phyloP scores from a whole-genome alignment of 164 flowering plant genomes.

The Cinnamomum chago region DNA sequence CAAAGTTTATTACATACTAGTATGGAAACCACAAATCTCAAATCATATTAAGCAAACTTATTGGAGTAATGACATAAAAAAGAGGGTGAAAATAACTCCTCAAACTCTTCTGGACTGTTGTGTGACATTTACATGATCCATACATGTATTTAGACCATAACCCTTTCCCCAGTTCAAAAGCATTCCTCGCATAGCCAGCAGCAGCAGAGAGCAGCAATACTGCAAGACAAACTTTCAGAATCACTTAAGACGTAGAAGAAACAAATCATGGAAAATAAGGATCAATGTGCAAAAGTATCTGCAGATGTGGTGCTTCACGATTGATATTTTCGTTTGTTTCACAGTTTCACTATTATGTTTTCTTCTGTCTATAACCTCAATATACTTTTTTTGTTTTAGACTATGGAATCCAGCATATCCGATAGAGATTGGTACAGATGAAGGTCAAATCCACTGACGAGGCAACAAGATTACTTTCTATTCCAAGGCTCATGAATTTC shows the following conservation, averaged over 20 bases:
- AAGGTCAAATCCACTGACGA: no score
- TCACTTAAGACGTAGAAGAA: neutral
- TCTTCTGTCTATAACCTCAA: no score
- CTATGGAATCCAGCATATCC: no score
- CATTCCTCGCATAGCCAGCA: slow-evolving; percentile 1
- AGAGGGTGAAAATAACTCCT: neutral
- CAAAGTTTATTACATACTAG: no score
- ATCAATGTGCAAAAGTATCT: neutral
- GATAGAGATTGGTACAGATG: no score
- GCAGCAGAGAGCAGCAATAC: neutral
- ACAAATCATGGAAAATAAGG: no score
- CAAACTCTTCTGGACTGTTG: no score
- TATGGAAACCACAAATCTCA: neutral
- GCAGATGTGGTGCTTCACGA: neutral
- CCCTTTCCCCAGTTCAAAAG: neutral
- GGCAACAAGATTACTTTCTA: no score
- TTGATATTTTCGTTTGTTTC: no score
- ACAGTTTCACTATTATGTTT: no score
- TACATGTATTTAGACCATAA: neutral
- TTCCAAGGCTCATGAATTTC: no score
- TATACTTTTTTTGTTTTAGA: no score
- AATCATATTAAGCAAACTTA: neutral
- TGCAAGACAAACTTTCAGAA: neutral
- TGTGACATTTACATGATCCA: neutral
- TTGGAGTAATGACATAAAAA: neutral